Percentiles rank a stretch among this genome's conserved stretches.
These are phyloP conservation scores for Fragilaria crotonensis DNA, from an alignment of 108 stramenopile genomes.

Conservation along the genomic window DNA sequence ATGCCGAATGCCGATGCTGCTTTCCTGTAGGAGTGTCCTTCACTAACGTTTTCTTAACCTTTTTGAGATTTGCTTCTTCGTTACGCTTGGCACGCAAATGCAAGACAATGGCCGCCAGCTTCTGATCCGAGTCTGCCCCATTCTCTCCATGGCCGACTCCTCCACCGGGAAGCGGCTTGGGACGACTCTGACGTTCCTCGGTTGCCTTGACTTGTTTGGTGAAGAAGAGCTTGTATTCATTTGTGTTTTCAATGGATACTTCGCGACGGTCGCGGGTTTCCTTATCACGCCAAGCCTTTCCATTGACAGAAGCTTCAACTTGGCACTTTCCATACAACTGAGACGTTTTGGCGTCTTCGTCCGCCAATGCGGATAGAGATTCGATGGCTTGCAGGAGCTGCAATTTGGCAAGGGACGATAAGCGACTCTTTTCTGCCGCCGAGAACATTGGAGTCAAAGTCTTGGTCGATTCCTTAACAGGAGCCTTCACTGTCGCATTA, in stretches of 20 bases:
- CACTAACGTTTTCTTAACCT: too few species aligned
- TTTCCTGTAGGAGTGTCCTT: too few species aligned
- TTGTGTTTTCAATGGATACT: constrained; percentile 30
- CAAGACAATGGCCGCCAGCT: constrained; percentile 31
- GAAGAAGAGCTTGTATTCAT: constrained; percentile 37
- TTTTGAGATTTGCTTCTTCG: constrained; percentile 27
- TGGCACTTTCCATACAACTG: constrained; percentile 16
- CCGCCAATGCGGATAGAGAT: constrained; percentile 8
- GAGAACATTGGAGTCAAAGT: not conserved
- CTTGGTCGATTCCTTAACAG: not conserved
- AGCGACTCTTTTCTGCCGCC: constrained; percentile 21
- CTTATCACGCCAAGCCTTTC: constrained; percentile 35
- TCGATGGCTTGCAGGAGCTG: constrained; percentile 24
- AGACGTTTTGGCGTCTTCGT: constrained; percentile 14
- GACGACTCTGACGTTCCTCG: constrained; percentile 38
- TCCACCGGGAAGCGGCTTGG: constrained; percentile 51
- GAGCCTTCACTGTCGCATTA: not conserved
- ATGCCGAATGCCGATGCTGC: too few species aligned
- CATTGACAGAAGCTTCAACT: constrained; percentile 26
- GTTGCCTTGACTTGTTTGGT: constrained; percentile 16
- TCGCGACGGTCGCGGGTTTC: constrained; percentile 37
- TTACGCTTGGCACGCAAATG: constrained; percentile 39
- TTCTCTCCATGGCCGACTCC: too few species aligned
- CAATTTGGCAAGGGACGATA: constrained; percentile 30
- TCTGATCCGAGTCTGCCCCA: too few species aligned